Evolutionary conservation across 2,329 filamentous ascomycete genomes (phyloP).

Genomic region (Ilyonectria mors-panacis): DNA sequence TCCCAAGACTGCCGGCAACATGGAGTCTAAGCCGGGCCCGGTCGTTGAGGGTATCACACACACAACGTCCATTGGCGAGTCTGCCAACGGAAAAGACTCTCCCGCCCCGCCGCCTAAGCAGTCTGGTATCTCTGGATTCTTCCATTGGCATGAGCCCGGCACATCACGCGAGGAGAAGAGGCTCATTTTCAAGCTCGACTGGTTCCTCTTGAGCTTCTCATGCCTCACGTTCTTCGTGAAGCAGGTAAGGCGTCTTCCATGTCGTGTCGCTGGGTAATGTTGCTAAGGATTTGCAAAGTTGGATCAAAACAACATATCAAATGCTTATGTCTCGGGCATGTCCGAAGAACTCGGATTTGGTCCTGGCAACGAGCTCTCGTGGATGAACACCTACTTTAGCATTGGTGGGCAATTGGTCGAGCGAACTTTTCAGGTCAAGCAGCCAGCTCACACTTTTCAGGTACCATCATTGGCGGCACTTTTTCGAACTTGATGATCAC

Average conservation of each 20-base stretch:
- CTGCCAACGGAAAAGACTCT: neutral
- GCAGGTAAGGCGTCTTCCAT: slow-evolving; percentile 32
- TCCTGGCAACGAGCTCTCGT: slow-evolving; percentile 57
- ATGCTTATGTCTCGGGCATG: slow-evolving; percentile 66
- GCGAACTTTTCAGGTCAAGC: neutral
- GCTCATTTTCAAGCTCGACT: slow-evolving; percentile 65
- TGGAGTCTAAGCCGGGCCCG: neutral
- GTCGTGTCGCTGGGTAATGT: neutral
- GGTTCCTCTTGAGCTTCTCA: slow-evolving; percentile 56
- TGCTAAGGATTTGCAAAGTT: slow-evolving; percentile 46
- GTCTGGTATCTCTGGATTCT: slow-evolving; percentile 44
- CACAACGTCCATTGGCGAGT: neutral
- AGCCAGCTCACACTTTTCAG: slow-evolving; percentile 9
- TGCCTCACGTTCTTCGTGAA: slow-evolving; percentile 65
- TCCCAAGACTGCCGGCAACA: neutral
- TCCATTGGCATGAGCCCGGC: slow-evolving; percentile 60
- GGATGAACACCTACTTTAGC: slow-evolving; percentile 63
- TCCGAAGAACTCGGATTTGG: slow-evolving; percentile 61
- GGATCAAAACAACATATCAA: slow-evolving; percentile 62
- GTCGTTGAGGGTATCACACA: neutral
- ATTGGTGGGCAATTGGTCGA: slow-evolving; percentile 50
- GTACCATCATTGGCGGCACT: slow-evolving; percentile 60
- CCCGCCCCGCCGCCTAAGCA: neutral
- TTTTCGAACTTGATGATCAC: slow-evolving; percentile 62
- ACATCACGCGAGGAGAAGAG: slow-evolving; percentile 59